Evolutionary conservation across 352 stramenopile species (phyloP), one percentile per base, ranked within the genome.

Genomic region (Peronospora tabacina): DNA sequence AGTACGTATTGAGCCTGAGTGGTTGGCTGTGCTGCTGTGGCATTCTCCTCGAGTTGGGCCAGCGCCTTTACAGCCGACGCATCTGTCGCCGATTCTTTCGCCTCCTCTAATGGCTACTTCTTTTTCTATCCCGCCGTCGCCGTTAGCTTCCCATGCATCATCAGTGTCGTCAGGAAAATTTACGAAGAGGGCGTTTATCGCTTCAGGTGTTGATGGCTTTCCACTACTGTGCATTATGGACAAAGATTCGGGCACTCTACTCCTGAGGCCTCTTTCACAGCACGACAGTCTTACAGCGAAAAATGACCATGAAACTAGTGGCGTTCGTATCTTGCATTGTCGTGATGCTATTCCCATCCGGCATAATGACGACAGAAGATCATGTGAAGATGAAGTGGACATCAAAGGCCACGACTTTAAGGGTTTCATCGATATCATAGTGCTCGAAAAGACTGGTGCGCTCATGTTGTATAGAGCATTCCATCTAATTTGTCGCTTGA

Each of bases 221-320:
- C 61, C 55, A 11, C 20, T 84, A 17, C 17, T 84, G 35, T 81
- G 72, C 34, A 40, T 84, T 28, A 58, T 81, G 39, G 57, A 84
- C 48, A 75, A 68, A 52, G 24, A 58, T 24, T 39, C 46, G 30
- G 51, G 60, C 17, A 58, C 58, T 2, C 44, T 81, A 26, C 26
- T 80, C 15, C 37, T 84, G 10, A 72, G 68, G 39, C 58, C 55
- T 2, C 16, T 78, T 5, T 44, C 46, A n/a, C 15, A 51, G 11
- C 52, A 64, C 28, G 17, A 61, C 22, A 53, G 10, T 8, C 17
- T 17, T 34, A 36, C 33, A 13, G 8, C 44, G 41, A 35, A 62
- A 50, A n/a, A 15, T 9, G 43, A 29, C 11, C 47, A 30, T 28
- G 39, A 53, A 41, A 46, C 19, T 28, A 38, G 35, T 10, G 40